Conservation (phyloP, 345 rosid genomes). For the Jatropha curcas region DNA sequence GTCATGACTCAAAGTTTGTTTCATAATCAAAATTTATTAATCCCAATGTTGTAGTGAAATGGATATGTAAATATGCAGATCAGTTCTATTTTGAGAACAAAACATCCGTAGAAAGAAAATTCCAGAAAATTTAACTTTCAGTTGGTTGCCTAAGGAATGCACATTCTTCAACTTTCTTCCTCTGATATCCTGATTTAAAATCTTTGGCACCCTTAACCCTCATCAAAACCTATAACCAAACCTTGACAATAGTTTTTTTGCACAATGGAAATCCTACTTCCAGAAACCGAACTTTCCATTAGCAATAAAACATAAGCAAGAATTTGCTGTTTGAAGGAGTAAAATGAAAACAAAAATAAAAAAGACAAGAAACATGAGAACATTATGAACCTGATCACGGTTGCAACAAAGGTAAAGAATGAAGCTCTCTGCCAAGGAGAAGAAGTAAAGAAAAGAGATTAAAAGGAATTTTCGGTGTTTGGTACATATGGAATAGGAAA, state of each 20-base stretch:
- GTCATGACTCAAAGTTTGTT: not conserved
- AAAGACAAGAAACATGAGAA: constrained; percentile 1
- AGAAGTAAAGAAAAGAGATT: constrained; percentile 4
- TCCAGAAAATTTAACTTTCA: not conserved
- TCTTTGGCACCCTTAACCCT: not conserved
- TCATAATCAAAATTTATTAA: not conserved
- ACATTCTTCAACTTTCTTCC: not conserved
- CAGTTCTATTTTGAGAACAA: not conserved
- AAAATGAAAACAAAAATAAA: not conserved
- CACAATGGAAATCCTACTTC: not conserved
- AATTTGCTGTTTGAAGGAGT: not conserved
- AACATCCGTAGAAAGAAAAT: not conserved
- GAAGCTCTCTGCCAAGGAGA: constrained; percentile 52
- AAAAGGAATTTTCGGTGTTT: no score
- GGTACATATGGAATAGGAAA: no score
- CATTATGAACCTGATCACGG: constrained; percentile 55
- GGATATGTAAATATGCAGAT: not conserved
- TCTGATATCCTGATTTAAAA: not conserved
- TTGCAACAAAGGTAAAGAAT: constrained; percentile 32
- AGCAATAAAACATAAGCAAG: not conserved
- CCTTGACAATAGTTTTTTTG: not conserved
- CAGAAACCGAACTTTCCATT: not conserved
- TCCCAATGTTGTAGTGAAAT: not conserved
- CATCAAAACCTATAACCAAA: not conserved
- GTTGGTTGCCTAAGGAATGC: not conserved